These are phyloP conservation scores for Cyclotella choctawhatcheeana DNA, from an alignment of 108 stramenopile species.

Conservation along the genomic window DNA sequence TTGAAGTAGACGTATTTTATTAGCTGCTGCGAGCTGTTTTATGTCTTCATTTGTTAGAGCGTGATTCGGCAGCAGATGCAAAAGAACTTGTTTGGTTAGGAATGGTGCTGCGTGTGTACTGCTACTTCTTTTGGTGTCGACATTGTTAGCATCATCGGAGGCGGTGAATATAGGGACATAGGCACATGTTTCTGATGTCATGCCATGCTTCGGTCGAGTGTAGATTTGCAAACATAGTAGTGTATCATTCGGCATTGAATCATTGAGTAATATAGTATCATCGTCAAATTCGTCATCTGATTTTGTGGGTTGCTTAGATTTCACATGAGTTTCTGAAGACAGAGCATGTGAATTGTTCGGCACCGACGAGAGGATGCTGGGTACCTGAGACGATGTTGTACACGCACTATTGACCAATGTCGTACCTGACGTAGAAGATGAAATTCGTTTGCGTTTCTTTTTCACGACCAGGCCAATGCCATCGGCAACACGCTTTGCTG, in stretches of 20 bases:
- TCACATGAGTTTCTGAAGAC: background rate
- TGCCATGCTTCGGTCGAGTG: slow-evolving; percentile 23
- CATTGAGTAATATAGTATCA: background rate
- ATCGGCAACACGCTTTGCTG: slow-evolving; percentile 33
- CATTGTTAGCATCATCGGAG: background rate
- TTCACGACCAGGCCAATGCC: slow-evolving; percentile 15
- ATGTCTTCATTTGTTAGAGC: slow-evolving; percentile 19
- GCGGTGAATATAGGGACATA: slow-evolving; percentile 46
- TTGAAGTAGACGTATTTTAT: slow-evolving; percentile 35
- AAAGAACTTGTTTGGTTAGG: slow-evolving; percentile 20
- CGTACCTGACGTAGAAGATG: background rate
- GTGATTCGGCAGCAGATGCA: slow-evolving; percentile 19
- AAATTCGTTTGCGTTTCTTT: slow-evolving; percentile 7
- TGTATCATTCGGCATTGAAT: slow-evolving; percentile 29
- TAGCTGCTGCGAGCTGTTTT: slow-evolving; percentile 12
- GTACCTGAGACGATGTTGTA: background rate
- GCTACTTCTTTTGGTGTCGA: background rate
- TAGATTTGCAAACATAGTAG: slow-evolving; percentile 38
- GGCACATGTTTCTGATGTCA: slow-evolving; percentile 37
- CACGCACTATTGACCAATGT: background rate
- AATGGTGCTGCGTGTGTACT: slow-evolving; percentile 41
- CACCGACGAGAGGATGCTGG: slow-evolving; percentile 22
- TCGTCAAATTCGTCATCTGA: slow-evolving; percentile 17
- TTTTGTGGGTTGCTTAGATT: slow-evolving; percentile 2
- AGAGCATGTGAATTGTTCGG: slow-evolving; percentile 1